Evolutionary conservation across 306 rosid genomes (phyloP), one percentile per base, ranked within the genome.

Genomic region (Prunus armeniaca): DNA sequence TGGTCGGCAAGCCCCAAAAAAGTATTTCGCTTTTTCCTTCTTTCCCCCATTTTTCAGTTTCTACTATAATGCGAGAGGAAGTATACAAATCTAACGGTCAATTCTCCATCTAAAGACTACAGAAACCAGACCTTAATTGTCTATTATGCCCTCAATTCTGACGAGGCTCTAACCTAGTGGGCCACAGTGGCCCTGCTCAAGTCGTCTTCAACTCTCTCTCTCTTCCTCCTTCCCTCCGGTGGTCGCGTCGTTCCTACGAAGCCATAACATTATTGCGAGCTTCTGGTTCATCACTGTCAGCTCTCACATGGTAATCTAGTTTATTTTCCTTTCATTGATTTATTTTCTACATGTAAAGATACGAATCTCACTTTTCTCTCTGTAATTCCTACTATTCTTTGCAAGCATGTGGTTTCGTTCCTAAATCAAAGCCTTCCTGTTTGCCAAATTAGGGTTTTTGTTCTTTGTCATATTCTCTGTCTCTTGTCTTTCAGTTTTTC

Each of bases 291-390:
- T 75, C 32, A n/a, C 56, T 56, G 19, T 77, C 50, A 71, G 20
- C 75, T 54, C 45, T 66, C 63, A 68, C 74, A 80, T 83, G 87
- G 87, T 83, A 71, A 25, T 9, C 2, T 69, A 38, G 8, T n/a
- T 45, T 60, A 18, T 6, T 65, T 18, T 15, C 20, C 50, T 41
- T 11, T 12, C 17, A 6, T 10, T 18, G 9, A 60, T 70, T 43
- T n/a, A 9, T 54, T 34, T 67, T 57, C 28, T 25, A 10, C n/a
- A 7, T 49, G 30, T 9, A 0, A 18, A 38, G 41, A 50, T 27
- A 38, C 49, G 7, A 13, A 13, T 68, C 13, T 62, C 67, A 12
- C n/a, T 27, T 24, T 25, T 3, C 28, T 60, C 34, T 60, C 18
- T 60, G 65, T 17, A 60, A 60, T 24, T 60, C 2, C 9, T 60